Evolutionary conservation across 2,329 filamentous ascomycete species (phyloP).

Genomic region (Cytospora chrysosperma): DNA sequence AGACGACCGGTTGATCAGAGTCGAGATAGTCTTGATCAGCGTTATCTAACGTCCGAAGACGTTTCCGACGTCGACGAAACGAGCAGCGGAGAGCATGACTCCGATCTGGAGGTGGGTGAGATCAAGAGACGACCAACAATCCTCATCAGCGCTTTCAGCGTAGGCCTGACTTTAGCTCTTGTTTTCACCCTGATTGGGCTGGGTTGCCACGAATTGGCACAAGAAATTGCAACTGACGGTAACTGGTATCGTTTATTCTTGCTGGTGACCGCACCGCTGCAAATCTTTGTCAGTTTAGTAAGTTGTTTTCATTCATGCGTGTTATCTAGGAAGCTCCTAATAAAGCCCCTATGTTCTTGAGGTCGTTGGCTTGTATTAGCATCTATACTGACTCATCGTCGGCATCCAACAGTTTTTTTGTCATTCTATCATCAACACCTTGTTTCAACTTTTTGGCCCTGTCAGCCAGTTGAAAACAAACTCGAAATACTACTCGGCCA

Average conservation of each 20-base stretch:
- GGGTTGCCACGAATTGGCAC: conserved; percentile 2
- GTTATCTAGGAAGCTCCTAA: too few relatives aligned
- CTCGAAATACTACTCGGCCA: conserved; percentile 79
- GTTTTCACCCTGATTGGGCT: conserved; percentile 13
- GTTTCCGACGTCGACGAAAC: background rate
- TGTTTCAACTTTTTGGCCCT: conserved; percentile 49
- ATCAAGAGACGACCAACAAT: conserved; percentile 11
- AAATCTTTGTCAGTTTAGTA: conserved; percentile 15
- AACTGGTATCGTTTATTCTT: conserved; percentile 11
- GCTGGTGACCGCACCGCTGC: background rate
- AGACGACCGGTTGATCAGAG: background rate
- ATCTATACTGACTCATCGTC: background rate
- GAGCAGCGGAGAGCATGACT: background rate
- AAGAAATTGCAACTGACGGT: conserved; percentile 12
- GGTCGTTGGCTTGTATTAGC: background rate
- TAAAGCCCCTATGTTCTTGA: too few relatives aligned
- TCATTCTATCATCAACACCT: conserved; percentile 10
- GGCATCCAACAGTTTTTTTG: conserved; percentile 6
- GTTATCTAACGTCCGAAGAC: background rate
- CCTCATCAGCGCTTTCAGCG: conserved; percentile 12
- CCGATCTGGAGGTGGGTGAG: conserved; percentile 1
- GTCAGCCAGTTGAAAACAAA: conserved; percentile 71
- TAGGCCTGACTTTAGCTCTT: conserved; percentile 8
- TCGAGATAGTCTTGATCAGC: background rate
- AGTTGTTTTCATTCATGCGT: background rate